Conservation (phyloP, 1,139 yeast genomes). For the Yamadazyma songkhlaensis region DNA sequence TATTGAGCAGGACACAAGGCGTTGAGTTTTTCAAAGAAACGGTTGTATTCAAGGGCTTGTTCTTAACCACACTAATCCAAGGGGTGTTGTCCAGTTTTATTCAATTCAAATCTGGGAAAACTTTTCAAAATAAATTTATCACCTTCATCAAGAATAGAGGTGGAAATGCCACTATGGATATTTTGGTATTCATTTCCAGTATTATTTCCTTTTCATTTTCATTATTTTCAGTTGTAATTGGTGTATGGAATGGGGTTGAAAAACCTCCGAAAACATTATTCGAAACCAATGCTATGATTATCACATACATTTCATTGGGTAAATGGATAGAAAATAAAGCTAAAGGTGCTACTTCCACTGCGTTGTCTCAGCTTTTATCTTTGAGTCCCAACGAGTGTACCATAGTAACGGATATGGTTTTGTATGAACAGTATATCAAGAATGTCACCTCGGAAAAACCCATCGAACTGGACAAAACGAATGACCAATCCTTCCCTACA, state of each 20-base stretch:
- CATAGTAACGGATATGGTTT: slow-evolving; percentile 46
- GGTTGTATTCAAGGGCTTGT: slow-evolving; percentile 50
- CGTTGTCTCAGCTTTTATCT: slow-evolving; percentile 75
- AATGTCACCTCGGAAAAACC: neutral
- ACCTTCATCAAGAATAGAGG: slow-evolving; percentile 65
- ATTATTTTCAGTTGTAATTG: slow-evolving; percentile 49
- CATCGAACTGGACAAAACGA: too few relatives aligned
- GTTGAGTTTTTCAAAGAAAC: slow-evolving; percentile 27
- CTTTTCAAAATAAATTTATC: slow-evolving; percentile 63
- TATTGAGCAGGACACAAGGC: slow-evolving; percentile 50
- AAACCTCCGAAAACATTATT: slow-evolving; percentile 68
- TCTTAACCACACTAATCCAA: slow-evolving; percentile 59
- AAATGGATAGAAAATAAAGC: slow-evolving; percentile 91
- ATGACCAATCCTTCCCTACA: slow-evolving; percentile 19
- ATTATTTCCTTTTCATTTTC: slow-evolving; percentile 77
- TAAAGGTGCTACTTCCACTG: slow-evolving; percentile 89
- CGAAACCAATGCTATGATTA: slow-evolving; percentile 84
- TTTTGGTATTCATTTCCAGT: slow-evolving; percentile 81
- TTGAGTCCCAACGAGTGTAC: slow-evolving; percentile 77
- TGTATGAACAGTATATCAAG: slow-evolving; percentile 19
- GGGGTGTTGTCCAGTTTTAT: slow-evolving; percentile 61
- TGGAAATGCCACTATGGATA: slow-evolving; percentile 87
- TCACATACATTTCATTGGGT: slow-evolving; percentile 81
- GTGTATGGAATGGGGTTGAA: slow-evolving; percentile 37
- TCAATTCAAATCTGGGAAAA: slow-evolving; percentile 63